A percentile compares a stretch with the other conserved stretches of the same genome.
Evolutionary conservation across 768 basidiomycete genomes (phyloP).

Genomic region (Pisolithus microcarpus): DNA sequence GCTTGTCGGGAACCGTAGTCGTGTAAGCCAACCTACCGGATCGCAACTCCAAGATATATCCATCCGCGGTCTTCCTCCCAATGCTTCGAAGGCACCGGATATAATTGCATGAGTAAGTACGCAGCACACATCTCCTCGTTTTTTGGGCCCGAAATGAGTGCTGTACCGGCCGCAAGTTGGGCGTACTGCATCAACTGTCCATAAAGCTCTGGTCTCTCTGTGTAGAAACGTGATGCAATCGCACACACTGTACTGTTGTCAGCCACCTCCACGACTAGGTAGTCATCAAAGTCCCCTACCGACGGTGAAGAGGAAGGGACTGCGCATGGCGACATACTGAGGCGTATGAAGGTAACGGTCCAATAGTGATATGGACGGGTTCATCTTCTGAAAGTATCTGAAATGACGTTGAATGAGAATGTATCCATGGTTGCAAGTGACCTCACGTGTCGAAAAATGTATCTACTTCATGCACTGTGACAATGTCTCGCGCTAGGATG

Average conservation of each 20-base stretch:
- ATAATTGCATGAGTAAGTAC: constrained; percentile 73
- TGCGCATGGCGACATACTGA: constrained; percentile 70
- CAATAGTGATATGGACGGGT: constrained; percentile 68
- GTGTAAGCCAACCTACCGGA: constrained; percentile 46
- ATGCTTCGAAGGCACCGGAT: constrained; percentile 63
- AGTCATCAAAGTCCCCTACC: constrained; percentile 44
- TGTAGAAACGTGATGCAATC: constrained; percentile 76
- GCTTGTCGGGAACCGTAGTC: not conserved
- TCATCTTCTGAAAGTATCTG: constrained; percentile 76
- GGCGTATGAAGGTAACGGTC: constrained; percentile 84
- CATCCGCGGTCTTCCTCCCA: constrained; percentile 91
- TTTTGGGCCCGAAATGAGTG: constrained; percentile 69
- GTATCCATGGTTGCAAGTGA: not conserved
- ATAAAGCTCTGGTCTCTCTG: constrained; percentile 64
- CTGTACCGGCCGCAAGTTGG: constrained; percentile 68
- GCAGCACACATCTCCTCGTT: constrained; percentile 81
- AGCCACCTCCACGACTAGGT: constrained; percentile 1
- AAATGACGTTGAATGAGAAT: constrained; percentile 3
- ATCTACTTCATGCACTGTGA: constrained; percentile 61
- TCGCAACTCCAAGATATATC: constrained; percentile 84
- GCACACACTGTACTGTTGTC: constrained; percentile 61
- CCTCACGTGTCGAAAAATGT: constrained; percentile 64
- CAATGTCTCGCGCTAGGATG: constrained; percentile 57
- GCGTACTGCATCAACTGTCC: constrained; percentile 65
- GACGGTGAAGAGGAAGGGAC: constrained; percentile 89